phyloP scores from a whole-genome alignment of 192 early-diverging fungal genomes.

The Pilobolus umbonatus region DNA sequence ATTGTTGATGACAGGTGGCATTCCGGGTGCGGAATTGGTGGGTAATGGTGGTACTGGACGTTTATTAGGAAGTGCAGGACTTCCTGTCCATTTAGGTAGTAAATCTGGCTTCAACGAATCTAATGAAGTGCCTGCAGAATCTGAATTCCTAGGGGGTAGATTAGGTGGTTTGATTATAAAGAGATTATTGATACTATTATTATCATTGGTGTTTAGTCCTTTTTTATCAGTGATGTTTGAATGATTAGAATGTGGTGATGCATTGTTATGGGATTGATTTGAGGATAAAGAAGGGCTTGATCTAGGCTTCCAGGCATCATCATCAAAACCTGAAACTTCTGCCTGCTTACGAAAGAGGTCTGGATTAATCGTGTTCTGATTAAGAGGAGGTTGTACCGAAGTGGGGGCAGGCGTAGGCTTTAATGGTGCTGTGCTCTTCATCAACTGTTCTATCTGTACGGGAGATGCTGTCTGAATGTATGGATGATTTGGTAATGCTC shows the following conservation, averaged over 20 bases:
- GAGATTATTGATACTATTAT: no score
- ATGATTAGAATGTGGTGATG: background rate
- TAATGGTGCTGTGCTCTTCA: slow-evolving; percentile 16
- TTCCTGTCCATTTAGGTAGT: slow-evolving; percentile 26
- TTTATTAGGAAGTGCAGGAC: slow-evolving; percentile 7
- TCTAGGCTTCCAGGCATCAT: slow-evolving; percentile 52
- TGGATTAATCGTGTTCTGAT: slow-evolving; percentile 18
- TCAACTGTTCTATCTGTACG: no score
- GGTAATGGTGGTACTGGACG: slow-evolving; percentile 10
- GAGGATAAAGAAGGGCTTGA: slow-evolving; percentile 19
- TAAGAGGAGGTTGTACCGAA: slow-evolving; percentile 14
- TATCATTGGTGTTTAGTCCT: no score
- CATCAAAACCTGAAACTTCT: slow-evolving; percentile 46
- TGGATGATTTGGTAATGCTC: no score
- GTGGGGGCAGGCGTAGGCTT: slow-evolving; percentile 29
- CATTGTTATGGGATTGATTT: no score
- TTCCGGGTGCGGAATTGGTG: background rate
- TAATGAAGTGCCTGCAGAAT: no score
- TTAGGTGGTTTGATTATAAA: no score
- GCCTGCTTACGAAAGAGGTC: slow-evolving; percentile 2
- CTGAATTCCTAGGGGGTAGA: background rate
- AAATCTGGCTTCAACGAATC: slow-evolving; percentile 3
- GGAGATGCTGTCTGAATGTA: no score
- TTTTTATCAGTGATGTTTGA: background rate
- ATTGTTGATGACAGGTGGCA: background rate